These are phyloP conservation scores for Ceratobasidium sp. DNA, from an alignment of 1,284 basidiomycete genomes.

Conservation along the genomic window DNA sequence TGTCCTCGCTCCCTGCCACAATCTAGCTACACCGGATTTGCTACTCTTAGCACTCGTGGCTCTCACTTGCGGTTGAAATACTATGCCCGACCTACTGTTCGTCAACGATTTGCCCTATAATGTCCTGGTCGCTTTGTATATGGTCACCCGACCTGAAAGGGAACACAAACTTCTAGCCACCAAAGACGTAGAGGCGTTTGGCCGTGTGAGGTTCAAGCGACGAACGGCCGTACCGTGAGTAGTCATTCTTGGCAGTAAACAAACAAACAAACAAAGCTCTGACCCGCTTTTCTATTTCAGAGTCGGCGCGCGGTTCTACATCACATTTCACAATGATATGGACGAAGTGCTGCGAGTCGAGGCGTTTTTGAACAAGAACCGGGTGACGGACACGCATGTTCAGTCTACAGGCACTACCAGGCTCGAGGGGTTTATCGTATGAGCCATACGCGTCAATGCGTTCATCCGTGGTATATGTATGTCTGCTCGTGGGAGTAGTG, in stretches of 20 bases:
- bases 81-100: slow-evolving; percentile 31
- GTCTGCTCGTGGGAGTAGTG: too few species aligned
- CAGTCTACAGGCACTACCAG: slow-evolving; percentile 30
- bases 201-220: slow-evolving; percentile 27
- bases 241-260: neutral
- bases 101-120: slow-evolving; percentile 33
- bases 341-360: slow-evolving; percentile 12
- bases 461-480: neutral
- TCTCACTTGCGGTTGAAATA: neutral
- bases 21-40: too few species aligned
- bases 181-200: slow-evolving; percentile 22
- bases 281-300: neutral
- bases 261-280: neutral
- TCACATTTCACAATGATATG: slow-evolving; percentile 34
- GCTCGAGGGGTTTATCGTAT: slow-evolving; percentile 34
- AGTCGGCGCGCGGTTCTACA: slow-evolving; percentile 31
- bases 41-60: neutral
- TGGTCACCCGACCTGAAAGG: slow-evolving; percentile 9
- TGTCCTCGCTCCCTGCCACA: too few species aligned
- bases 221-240: slow-evolving; percentile 35
- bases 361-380: slow-evolving; percentile 24
- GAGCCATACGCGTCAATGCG: neutral
- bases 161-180: slow-evolving; percentile 26
- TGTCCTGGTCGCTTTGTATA: slow-evolving; percentile 20
- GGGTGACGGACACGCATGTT: slow-evolving; percentile 21